Percentiles rank a stretch among this genome's conserved stretches.
phyloP scores from a whole-genome alignment of 179 eudicot genomes.

The Dionaea muscipula region DNA sequence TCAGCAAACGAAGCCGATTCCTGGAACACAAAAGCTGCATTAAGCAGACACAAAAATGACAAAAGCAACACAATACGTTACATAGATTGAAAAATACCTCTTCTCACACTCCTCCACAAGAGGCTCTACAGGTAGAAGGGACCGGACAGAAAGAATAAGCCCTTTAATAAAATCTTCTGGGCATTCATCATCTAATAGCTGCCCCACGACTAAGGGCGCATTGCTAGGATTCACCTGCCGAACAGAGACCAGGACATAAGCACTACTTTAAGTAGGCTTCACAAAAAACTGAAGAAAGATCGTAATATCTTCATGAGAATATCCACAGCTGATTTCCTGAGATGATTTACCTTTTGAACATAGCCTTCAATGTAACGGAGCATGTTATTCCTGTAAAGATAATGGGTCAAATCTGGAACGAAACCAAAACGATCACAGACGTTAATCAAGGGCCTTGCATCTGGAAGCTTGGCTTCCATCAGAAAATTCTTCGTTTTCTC shows the following conservation, averaged over 20 bases:
- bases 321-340: not conserved
- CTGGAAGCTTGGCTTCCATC: conserved; percentile 49
- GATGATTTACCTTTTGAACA: conserved; percentile 30
- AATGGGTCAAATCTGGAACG: conserved; percentile 45
- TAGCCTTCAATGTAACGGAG: conserved; percentile 47
- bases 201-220: conserved; percentile 43
- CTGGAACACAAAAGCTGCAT: conserved; percentile 11
- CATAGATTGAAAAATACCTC: too few relatives aligned
- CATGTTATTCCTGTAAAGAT: conserved; percentile 37
- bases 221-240: conserved; percentile 36
- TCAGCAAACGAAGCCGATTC: conserved; percentile 41
- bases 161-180: conserved; percentile 48
- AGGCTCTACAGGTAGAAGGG: conserved; percentile 43
- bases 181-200: conserved; percentile 43
- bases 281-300: not conserved
- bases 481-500: conserved; percentile 45
- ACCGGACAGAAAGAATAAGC: conserved; percentile 41
- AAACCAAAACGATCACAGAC: conserved; percentile 46
- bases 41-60: conserved; percentile 5
- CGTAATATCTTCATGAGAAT: not conserved
- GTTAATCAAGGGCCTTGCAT: conserved; percentile 42
- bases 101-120: conserved; percentile 43
- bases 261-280: not conserved
- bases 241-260: not conserved
- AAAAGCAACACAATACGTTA: too few relatives aligned